A percentile compares a stretch with the other conserved stretches of the same genome.
These are phyloP conservation scores for Vigna reflexopilosa DNA, from an alignment of 306 rosid species.

Conservation along the genomic window DNA sequence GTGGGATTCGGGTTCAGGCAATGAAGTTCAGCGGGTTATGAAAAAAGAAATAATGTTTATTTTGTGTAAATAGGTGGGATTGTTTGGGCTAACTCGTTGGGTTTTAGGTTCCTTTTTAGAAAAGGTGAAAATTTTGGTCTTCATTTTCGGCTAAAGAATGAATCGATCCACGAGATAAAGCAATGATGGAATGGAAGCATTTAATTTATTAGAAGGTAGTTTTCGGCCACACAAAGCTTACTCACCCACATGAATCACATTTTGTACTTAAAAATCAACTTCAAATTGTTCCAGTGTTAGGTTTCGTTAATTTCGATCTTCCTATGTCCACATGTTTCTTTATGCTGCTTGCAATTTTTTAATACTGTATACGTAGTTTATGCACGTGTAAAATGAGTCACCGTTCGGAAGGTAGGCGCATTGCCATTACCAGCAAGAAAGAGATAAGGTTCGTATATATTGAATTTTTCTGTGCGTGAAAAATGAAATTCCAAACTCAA, in stretches of 20 bases:
- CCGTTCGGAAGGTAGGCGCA: constrained; percentile 19
- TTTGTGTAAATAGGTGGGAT: constrained; percentile 70
- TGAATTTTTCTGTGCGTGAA: background rate
- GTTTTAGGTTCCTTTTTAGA: constrained; percentile 38
- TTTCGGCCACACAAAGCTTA: background rate
- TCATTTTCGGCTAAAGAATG: constrained; percentile 47
- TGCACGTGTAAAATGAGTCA: constrained; percentile 31
- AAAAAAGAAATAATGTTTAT: background rate
- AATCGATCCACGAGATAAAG: constrained; percentile 20
- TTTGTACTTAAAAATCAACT: constrained; percentile 23
- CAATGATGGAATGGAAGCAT: constrained; percentile 31
- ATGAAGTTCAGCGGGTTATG: constrained; percentile 32
- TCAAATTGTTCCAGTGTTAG: constrained; percentile 35
- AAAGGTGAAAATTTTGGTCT: constrained; percentile 42
- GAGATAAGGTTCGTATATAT: background rate
- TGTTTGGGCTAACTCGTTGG: constrained; percentile 61
- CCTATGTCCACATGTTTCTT: background rate
- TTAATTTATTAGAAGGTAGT: constrained; percentile 26
- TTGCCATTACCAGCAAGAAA: background rate
- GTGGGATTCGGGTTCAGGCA: constrained; percentile 58
- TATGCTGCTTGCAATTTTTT: too few relatives aligned
- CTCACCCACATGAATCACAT: constrained; percentile 45
- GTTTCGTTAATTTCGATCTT: constrained; percentile 30
- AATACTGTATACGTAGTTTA: too few relatives aligned
- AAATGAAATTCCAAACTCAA: background rate